Evolutionary conservation across 192 early-diverging fungal species (phyloP), one percentile per base, ranked within the genome.

Genomic region (Gryganskiella cystojenkinii): DNA sequence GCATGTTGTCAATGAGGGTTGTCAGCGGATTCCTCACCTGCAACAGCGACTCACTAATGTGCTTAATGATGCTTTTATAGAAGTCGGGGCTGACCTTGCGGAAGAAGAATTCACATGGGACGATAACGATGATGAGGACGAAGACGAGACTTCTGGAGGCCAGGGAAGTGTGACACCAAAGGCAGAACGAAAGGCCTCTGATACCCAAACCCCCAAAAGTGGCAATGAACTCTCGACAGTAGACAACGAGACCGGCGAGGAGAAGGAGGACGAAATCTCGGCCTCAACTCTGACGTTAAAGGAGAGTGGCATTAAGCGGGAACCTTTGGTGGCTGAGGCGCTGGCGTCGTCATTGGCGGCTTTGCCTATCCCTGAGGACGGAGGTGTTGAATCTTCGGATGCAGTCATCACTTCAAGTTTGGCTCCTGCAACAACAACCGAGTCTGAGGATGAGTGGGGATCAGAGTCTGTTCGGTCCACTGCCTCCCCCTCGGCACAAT

Each of bases 101-200:
- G 74, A 78, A 34, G 74, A 78, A 5, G 74, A 78, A 15, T 78
- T 78, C 31, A 69, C 74, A 6, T 78, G 74, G 74, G 74, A 78
- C 11, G 74, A 78, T 24, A 68, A 78, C 20, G 74, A 78, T 24
- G 74, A 69, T 9, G 74, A 78, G 3, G 66, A 69, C 15, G 65
- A 67, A 2, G 64, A 56, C 8, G 58, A 67, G 24, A 14, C 40
- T 19, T 37, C 64, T 47, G 64, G 47, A 31, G 64, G 64, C 15
- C 73, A 76, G 4, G 74, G 74, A 44, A 69, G 74, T 30, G 24
- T 69, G 8, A 78, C 74, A 9, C 74, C 74, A 44, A 78, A 78
- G 44, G 66, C 74, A 1, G 71, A 75, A 25, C 54, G 61, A 43
- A 61, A 34, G 43, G 35, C 22, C 37, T 1, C n/a, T 20, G 70